Evolutionary conservation across 2,329 filamentous ascomycete genomes (phyloP).

Genomic region (Cercospora brassicicola): DNA sequence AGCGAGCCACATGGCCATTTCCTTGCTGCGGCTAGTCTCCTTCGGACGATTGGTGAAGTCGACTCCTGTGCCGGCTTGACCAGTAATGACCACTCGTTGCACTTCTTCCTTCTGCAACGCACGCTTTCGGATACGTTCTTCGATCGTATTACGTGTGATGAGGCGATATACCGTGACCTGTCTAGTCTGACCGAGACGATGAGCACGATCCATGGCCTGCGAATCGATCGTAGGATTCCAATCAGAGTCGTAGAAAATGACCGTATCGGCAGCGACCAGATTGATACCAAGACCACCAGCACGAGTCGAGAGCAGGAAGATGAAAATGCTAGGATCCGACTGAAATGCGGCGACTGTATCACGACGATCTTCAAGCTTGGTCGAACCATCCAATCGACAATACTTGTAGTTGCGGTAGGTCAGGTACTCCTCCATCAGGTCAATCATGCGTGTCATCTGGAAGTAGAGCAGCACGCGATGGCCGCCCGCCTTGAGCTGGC

Average conservation of each 20-base stretch:
- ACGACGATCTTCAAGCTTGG: constrained; percentile 92
- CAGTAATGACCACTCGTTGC: constrained; percentile 92
- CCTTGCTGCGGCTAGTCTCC: constrained; percentile 94
- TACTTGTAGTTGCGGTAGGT: constrained; percentile 99
- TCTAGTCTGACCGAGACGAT: constrained; percentile 91
- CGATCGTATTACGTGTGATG: constrained; percentile 94
- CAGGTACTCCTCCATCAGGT: constrained; percentile 97
- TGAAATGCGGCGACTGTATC: constrained; percentile 98
- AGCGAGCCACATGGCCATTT: constrained; percentile 98
- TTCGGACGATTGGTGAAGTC: constrained; percentile 87
- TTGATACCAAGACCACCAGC: constrained; percentile 98
- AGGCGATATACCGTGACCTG: constrained; percentile 97
- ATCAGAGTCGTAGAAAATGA: constrained; percentile 99
- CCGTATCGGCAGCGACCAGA: constrained; percentile 90
- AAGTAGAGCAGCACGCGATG: constrained; percentile 97
- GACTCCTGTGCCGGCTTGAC: constrained; percentile 67
- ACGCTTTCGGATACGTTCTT: constrained; percentile 95
- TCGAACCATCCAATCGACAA: constrained; percentile 92
- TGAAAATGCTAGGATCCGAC: constrained; percentile 88
- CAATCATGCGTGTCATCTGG: constrained; percentile 99
- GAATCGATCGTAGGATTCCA: constrained; percentile 99
- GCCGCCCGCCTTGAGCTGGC: constrained; percentile 84
- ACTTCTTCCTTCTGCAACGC: constrained; percentile 98
- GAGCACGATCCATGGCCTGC: constrained; percentile 97
- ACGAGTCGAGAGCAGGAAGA: constrained; percentile 93